Conservation (phyloP, 208 protist genomes). For the Crithidia bombi region DNA sequence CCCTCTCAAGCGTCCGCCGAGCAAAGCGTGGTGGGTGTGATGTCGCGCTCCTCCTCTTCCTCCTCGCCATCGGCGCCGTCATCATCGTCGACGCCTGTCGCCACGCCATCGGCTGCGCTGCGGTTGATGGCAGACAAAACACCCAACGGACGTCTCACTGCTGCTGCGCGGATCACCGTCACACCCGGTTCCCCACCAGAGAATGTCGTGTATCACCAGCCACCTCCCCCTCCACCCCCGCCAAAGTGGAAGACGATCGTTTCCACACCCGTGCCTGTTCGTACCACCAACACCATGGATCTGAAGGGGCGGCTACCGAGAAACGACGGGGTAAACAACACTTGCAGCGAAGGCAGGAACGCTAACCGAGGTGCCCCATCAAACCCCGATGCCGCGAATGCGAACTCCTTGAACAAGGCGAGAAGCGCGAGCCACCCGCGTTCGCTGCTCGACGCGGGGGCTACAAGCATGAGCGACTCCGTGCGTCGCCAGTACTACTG, state of each 20-base stretch:
- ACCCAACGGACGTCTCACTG: not conserved
- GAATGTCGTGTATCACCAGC: not conserved
- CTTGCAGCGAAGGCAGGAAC: not conserved
- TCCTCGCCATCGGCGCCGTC: not conserved
- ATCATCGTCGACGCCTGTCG: not conserved
- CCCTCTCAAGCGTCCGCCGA: not conserved
- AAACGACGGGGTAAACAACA: too few species aligned
- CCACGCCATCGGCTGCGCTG: slow-evolving; percentile 7
- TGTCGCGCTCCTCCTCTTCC: not conserved
- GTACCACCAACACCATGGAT: not conserved
- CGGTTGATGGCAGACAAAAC: not conserved
- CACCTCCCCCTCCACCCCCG: not conserved
- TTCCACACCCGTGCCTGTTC: not conserved
- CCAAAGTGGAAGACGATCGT: not conserved
- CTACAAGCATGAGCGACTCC: not conserved
- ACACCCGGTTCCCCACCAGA: not conserved
- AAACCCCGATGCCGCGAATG: not conserved
- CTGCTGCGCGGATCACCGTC: not conserved
- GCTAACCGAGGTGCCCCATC: not conserved
- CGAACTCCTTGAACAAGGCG: not conserved
- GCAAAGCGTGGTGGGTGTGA: not conserved
- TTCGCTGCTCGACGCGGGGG: slow-evolving; percentile 9
- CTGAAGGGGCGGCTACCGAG: not conserved
- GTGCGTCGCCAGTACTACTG: slow-evolving; percentile 15
- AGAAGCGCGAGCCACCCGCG: not conserved